phyloP scores from a whole-genome alignment of 1,284 basidiomycete genomes.

The Cryptococcus amylolentus region DNA sequence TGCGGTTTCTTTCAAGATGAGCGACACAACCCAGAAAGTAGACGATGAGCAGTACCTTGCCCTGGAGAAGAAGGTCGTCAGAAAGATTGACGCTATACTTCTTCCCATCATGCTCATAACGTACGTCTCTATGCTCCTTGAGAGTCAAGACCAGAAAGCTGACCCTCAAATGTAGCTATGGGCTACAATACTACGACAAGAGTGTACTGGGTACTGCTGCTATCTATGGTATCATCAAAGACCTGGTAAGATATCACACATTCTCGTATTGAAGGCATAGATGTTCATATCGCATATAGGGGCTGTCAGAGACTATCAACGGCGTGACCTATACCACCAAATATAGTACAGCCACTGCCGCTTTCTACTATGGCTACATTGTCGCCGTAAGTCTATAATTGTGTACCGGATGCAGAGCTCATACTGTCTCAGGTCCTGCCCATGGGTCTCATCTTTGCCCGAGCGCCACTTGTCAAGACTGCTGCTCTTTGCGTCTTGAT shows the following conservation, averaged over 20 bases:
- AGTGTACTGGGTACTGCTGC: conserved; percentile 53
- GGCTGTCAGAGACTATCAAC: conserved; percentile 38
- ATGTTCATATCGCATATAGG: conserved; percentile 10
- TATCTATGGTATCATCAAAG: conserved; percentile 54
- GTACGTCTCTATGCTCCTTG: not conserved
- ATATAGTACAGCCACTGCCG: conserved; percentile 46
- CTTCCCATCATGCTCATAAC: conserved; percentile 53
- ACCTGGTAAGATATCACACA: conserved; percentile 34
- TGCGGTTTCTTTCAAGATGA: not conserved
- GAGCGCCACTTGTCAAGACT: conserved; percentile 49
- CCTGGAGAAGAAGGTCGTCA: conserved; percentile 23
- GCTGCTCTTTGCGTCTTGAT: conserved; percentile 41
- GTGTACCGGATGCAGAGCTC: not conserved
- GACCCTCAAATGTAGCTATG: not conserved
- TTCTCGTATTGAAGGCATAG: not conserved
- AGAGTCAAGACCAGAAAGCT: not conserved
- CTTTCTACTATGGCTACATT: conserved; percentile 56
- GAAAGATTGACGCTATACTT: conserved; percentile 32
- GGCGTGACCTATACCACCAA: conserved; percentile 43
- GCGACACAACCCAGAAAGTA: not conserved
- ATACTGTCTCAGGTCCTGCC: conserved; percentile 42
- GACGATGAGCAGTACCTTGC: conserved; percentile 3
- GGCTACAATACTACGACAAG: conserved; percentile 50
- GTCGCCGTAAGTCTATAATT: conserved; percentile 29
- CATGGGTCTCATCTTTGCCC: conserved; percentile 51